Base-by-base conservation (phyloP, 139 green algal genomes). In the Microglena sp. region DNA sequence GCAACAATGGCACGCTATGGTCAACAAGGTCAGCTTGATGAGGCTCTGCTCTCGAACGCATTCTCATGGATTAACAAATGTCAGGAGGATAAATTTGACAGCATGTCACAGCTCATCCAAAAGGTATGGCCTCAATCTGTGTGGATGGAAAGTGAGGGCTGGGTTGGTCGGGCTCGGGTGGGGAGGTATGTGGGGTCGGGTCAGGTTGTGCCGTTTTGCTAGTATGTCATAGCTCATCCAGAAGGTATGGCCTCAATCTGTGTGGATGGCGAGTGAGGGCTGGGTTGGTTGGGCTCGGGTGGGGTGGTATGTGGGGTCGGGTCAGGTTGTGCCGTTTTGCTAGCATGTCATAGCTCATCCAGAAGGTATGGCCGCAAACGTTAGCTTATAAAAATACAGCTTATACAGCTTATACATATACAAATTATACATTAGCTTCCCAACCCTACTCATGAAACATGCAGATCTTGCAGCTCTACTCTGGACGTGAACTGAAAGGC, bases 21-120 rank as follows among this genome's bases (percentile, higher is more conserved):
- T 50, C 40, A 18, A 11, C 11, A 64, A 64, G 56, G 8, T 7
- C 29, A 22, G 8, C 60, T 90, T 45, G 83, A 93, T 53, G 91
- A 97, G 75, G 82, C 81, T 4, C 66, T 96, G 50, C 79, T 97
- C 36, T 88, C 86, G 30, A 93, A 87, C 60, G 82, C 79, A 0
- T 94, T 91, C 71, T 88, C 91, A 0, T 97, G 84, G 81, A 95
- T 97, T 60, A 82, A 86, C 26, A 95, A 95, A 73, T 83, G 85
- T 40, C 69, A 66, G 5, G 84, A 93, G 26, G 78, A 82, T 64
- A 45, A 74, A 8, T 79, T 95, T 33, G 82, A 92, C 59, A 84
- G 79, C 43, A 90, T 96, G 81, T 87, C 90, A 30, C 31, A 71
- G 21, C 74, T 96, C 54, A 64, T 96, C 21, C 89, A 96, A 62